These are phyloP conservation scores for Fraxinus excelsior DNA, from an alignment of 257 asterid species.

Conservation along the genomic window DNA sequence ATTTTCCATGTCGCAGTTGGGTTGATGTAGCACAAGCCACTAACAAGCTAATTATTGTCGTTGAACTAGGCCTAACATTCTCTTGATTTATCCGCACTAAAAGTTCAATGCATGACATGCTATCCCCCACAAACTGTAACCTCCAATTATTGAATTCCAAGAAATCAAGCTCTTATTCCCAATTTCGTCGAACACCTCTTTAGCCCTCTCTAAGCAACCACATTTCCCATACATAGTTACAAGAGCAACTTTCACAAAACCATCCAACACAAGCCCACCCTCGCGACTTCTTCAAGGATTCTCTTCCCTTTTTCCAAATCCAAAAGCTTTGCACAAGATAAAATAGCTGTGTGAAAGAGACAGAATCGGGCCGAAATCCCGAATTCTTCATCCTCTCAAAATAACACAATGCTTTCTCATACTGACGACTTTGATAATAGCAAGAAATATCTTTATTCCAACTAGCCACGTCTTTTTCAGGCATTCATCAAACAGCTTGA, in stretches of 20 bases:
- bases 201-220: constrained; percentile 36
- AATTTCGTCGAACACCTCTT: constrained; percentile 33
- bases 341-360: constrained; percentile 40
- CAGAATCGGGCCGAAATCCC: constrained; percentile 36
- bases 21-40: constrained; percentile 42
- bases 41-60: constrained; percentile 38
- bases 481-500: constrained; percentile 28
- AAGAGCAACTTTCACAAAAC: constrained; percentile 37
- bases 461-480: constrained; percentile 33
- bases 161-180: constrained; percentile 37
- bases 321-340: constrained; percentile 38
- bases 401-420: constrained; percentile 28
- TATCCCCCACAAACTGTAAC: constrained; percentile 40
- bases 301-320: constrained; percentile 37
- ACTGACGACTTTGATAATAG: constrained; percentile 34
- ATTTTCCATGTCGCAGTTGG: constrained; percentile 36
- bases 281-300: constrained; percentile 31
- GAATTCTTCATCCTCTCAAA: constrained; percentile 38
- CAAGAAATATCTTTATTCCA: constrained; percentile 43
- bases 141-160: constrained; percentile 43
- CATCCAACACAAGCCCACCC: constrained; percentile 29
- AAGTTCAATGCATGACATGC: constrained; percentile 33
- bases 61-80: constrained; percentile 25
- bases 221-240: constrained; percentile 49
- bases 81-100: constrained; percentile 29